Evolutionary conservation across 2,329 filamentous ascomycete genomes (phyloP).

Genomic region (Didymellaceae sp.): DNA sequence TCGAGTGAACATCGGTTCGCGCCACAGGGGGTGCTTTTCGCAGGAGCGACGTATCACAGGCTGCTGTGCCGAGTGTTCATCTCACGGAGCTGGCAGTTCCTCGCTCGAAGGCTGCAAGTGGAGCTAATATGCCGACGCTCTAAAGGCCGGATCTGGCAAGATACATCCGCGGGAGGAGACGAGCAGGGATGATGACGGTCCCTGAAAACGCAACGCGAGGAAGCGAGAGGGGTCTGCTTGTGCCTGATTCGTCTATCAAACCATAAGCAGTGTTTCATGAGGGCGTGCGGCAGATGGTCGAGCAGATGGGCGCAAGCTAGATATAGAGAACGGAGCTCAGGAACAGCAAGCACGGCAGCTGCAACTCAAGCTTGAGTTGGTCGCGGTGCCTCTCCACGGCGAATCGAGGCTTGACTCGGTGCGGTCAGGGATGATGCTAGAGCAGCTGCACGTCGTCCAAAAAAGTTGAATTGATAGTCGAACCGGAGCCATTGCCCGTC

Average conservation of each 20-base stretch:
- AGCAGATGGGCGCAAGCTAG: constrained; percentile 1
- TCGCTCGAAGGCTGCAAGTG: constrained; percentile 12
- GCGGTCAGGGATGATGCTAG: constrained; percentile 1
- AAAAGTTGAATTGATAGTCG: constrained; percentile 7
- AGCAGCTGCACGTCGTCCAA: constrained; percentile 10
- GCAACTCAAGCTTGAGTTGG: constrained; percentile 9
- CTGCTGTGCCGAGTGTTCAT: constrained; percentile 5
- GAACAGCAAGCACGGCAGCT: not conserved
- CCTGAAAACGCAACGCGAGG: constrained; percentile 6
- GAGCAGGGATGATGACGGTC: constrained; percentile 8
- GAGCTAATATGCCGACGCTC: constrained; percentile 10
- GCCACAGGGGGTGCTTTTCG: not conserved
- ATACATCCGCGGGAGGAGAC: constrained; percentile 1
- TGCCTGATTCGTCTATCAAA: constrained; percentile 1
- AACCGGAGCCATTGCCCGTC: not conserved
- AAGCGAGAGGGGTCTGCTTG: constrained; percentile 6
- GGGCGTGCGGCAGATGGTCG: constrained; percentile 15
- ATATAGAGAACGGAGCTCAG: not conserved
- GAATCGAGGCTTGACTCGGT: not conserved
- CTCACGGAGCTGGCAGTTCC: constrained; percentile 9
- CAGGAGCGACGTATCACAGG: constrained; percentile 10
- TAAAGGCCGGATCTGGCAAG: constrained; percentile 6
- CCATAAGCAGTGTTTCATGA: constrained; percentile 11
- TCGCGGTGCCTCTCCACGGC: not conserved
- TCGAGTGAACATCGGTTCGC: not conserved